phyloP scores from a whole-genome alignment of 2,329 filamentous ascomycete species.

The Penicillium sp. region DNA sequence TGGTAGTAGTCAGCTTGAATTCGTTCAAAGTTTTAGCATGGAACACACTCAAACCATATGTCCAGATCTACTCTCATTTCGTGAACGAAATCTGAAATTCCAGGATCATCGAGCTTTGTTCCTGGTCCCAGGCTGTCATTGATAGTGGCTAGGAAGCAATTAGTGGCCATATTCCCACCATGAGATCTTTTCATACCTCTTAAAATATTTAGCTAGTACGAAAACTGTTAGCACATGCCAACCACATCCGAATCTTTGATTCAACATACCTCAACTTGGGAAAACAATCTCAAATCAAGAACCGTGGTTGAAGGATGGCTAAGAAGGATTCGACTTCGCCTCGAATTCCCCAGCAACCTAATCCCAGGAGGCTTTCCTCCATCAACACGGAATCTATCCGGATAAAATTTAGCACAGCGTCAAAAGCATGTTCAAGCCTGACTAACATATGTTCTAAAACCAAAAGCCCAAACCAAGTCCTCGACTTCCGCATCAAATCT shows the following conservation, averaged over 20 bases:
- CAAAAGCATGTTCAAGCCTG: not conserved
- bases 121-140: slow-evolving; percentile 36
- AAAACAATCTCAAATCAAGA: slow-evolving; percentile 54
- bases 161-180: not conserved
- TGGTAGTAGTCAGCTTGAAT: slow-evolving; percentile 8
- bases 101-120: slow-evolving; percentile 31
- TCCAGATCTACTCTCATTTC: slow-evolving; percentile 52
- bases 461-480: slow-evolving; percentile 56
- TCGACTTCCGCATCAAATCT: slow-evolving; percentile 44
- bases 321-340: slow-evolving; percentile 49
- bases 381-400: slow-evolving; percentile 41
- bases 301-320: slow-evolving; percentile 46
- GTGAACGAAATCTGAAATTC: slow-evolving; percentile 43
- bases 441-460: slow-evolving; percentile 53
- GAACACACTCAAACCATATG: slow-evolving; percentile 49
- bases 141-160: slow-evolving; percentile 32
- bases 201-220: slow-evolving; percentile 43
- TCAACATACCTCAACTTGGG: slow-evolving; percentile 49
- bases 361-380: slow-evolving; percentile 49
- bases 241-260: not conserved
- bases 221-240: slow-evolving; percentile 3
- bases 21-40: not conserved
- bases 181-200: slow-evolving; percentile 26
- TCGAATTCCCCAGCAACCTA: slow-evolving; percentile 37
- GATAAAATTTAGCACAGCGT: not conserved